Evolutionary conservation across 257 asterid species (phyloP).

Genomic region (Plantago major): DNA sequence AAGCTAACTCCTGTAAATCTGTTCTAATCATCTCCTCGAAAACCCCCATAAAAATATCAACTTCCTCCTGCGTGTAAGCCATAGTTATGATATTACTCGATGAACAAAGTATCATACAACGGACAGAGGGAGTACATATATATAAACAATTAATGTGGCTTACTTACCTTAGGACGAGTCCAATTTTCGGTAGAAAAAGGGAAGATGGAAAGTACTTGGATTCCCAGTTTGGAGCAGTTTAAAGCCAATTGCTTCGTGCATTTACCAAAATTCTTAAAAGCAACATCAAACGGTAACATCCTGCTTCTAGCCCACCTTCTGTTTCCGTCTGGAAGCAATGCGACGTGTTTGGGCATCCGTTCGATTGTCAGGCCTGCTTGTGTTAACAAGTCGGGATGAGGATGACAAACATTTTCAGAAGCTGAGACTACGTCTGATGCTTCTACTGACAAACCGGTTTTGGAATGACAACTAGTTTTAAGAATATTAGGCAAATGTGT

Average conservation of each 20-base stretch:
- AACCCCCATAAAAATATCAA: conserved; percentile 3
- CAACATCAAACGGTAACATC: conserved; percentile 4
- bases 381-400: too few species aligned
- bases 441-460: too few species aligned
- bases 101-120: too few species aligned
- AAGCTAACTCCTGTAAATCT: background rate
- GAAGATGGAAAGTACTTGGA: conserved; percentile 14
- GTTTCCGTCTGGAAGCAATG: conserved; percentile 15
- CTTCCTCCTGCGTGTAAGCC: conserved; percentile 17
- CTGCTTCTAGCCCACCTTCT: conserved; percentile 18
- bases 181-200: conserved; percentile 22
- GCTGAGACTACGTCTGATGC: too few species aligned
- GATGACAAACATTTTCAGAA: too few species aligned
- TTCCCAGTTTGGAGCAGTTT: conserved; percentile 17
- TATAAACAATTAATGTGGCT: background rate
- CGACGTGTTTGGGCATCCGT: conserved; percentile 24
- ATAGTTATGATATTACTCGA: background rate
- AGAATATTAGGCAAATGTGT: too few species aligned
- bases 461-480: too few species aligned
- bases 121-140: too few species aligned
- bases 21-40: background rate
- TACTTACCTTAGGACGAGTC: conserved; percentile 15
- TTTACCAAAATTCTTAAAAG: background rate
- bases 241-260: background rate
- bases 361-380: conserved; percentile 7